A percentile compares a stretch with the other conserved stretches of the same genome.
phyloP scores from a whole-genome alignment of 345 rosid genomes.

The Streptanthus diversifolius region DNA sequence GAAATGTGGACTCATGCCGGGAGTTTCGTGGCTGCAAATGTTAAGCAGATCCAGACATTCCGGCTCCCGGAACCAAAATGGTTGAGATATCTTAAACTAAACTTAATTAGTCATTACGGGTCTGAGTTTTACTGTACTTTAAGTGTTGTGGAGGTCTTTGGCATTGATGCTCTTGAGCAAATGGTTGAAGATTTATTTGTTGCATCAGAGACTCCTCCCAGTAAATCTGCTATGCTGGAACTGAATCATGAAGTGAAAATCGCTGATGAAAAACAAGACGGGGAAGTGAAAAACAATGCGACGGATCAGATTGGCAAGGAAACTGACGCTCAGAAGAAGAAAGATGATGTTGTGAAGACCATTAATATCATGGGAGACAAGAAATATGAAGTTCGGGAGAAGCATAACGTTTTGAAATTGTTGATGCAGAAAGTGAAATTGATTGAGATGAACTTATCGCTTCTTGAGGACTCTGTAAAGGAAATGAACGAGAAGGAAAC shows the following conservation, averaged over 20 bases:
- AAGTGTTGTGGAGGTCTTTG: constrained; percentile 77
- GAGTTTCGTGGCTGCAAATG: constrained; percentile 63
- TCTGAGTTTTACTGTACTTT: constrained; percentile 91
- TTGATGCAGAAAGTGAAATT: constrained; percentile 88
- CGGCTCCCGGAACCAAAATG: constrained; percentile 81
- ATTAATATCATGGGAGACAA: constrained; percentile 47
- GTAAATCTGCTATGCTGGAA: constrained; percentile 43
- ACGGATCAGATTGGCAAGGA: constrained; percentile 39
- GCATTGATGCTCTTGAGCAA: constrained; percentile 84
- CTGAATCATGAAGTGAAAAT: constrained; percentile 25
- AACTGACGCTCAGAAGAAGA: constrained; percentile 34
- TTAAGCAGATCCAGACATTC: constrained; percentile 72
- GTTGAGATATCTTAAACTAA: constrained; percentile 80
- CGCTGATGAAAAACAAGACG: constrained; percentile 4
- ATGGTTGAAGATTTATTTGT: constrained; percentile 94
- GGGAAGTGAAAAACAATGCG: constrained; percentile 25
- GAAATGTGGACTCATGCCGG: constrained; percentile 62
- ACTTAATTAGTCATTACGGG: constrained; percentile 78
- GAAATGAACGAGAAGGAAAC: constrained; percentile 58
- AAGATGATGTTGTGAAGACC: constrained; percentile 34
- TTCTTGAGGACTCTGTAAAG: constrained; percentile 70
- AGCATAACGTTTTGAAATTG: constrained; percentile 67
- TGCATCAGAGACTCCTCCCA: constrained; percentile 37
- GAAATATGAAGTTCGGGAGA: constrained; percentile 58
- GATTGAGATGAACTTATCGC: constrained; percentile 67